Evolutionary conservation across 1,284 basidiomycete species (phyloP).

Genomic region (Megacollybia platyphylla): DNA sequence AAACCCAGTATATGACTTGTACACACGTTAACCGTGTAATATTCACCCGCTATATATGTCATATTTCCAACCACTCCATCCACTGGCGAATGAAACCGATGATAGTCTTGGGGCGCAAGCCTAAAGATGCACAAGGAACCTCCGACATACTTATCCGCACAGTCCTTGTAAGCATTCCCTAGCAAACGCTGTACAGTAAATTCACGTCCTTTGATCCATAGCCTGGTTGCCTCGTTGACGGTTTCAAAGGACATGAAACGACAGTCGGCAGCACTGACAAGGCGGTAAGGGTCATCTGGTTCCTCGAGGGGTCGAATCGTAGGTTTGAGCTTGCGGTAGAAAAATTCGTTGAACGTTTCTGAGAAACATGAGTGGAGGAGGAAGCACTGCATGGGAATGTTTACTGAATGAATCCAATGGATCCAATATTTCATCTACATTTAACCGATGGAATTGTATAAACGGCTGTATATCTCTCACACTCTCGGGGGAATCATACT

Average conservation of each 20-base stretch:
- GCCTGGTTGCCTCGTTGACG: slow-evolving; percentile 69
- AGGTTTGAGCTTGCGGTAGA: slow-evolving; percentile 85
- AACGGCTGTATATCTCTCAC: slow-evolving; percentile 78
- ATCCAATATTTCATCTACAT: slow-evolving; percentile 73
- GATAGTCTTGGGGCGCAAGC: slow-evolving; percentile 94
- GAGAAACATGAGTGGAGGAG: slow-evolving; percentile 1
- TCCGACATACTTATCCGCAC: slow-evolving; percentile 59
- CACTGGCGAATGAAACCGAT: slow-evolving; percentile 91
- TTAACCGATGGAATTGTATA: slow-evolving; percentile 83
- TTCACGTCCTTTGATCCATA: slow-evolving; percentile 98
- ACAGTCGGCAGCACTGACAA: slow-evolving; percentile 89
- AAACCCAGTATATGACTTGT: slow-evolving; percentile 9
- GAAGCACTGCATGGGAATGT: slow-evolving; percentile 12
- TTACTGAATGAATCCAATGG: slow-evolving; percentile 76
- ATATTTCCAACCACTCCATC: slow-evolving; percentile 76
- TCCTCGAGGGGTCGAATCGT: slow-evolving; percentile 69
- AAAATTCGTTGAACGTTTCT: slow-evolving; percentile 88
- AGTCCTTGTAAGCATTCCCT: slow-evolving; percentile 36
- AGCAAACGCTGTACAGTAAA: slow-evolving; percentile 76
- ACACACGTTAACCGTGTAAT: slow-evolving; percentile 85
- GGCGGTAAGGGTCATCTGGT: slow-evolving; percentile 59
- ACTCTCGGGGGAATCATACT: slow-evolving; percentile 83
- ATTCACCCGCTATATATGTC: slow-evolving; percentile 74
- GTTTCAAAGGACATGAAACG: slow-evolving; percentile 89
- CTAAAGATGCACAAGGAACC: slow-evolving; percentile 81